Base-by-base conservation (phyloP, 2,329 filamentous ascomycete genomes). In the Fusarium devonianum region DNA sequence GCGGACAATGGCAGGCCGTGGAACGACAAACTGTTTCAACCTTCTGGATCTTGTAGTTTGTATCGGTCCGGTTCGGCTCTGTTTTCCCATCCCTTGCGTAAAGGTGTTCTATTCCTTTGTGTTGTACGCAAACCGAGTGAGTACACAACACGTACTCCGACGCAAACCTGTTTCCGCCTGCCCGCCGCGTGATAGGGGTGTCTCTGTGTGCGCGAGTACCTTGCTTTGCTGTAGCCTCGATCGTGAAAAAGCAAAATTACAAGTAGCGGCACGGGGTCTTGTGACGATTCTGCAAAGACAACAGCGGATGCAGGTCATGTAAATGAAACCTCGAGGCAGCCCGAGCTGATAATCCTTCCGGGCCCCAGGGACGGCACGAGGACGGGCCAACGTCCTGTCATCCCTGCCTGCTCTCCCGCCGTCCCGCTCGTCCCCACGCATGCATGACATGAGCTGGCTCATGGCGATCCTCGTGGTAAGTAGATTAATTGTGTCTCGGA, bases 291-390 rank as follows among this genome's bases (percentile, higher is more conserved):
- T 29, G 28, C 34, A 23, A n/a, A 28, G 13, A 23, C 16, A 21
- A n/a, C 22, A 46, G 14, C 26, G 32, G 28, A 56, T 28, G 37
- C 32, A 36, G 30, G 34, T 39, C 19, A 36, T 56, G 19, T 59
- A 59, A 12, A 37, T 56, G 55, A 59, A 59, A 59, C 55, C 26
- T 33, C 47, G 25, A 46, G 41, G 36, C 21, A 43, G 38, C 49
- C 26, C n/a, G 23, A 36, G 12, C 25, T 33, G 33, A 37, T 21
- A 37, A 57, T 49, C 41, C 26, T 57, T 22, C 41, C 37, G 25
- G n/a, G 21, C 26, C 26, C n/a, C 18, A 32, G 11, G 16, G 39
- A 32, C 30, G 14, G 35, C 11, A 12, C 17, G 21, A 16, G 25
- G 30, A 30, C 39, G 39, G 29, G 5, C 22, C 5, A n/a, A n/a